Evolutionary conservation across 2,329 filamentous ascomycete species (phyloP).

Genomic region (Fusarium temperatum): DNA sequence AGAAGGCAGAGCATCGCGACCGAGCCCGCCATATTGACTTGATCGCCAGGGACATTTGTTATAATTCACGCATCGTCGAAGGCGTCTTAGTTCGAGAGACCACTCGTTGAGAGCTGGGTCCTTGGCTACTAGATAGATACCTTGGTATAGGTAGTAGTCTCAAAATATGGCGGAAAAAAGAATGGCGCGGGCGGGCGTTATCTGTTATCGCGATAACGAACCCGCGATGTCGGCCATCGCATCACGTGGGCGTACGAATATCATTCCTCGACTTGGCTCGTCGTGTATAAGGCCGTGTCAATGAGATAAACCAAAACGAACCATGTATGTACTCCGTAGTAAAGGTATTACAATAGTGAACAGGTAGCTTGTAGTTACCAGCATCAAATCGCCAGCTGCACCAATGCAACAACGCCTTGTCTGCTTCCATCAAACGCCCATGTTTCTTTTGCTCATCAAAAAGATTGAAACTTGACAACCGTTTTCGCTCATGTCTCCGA

Average conservation of each 20-base stretch:
- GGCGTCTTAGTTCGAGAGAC: not conserved
- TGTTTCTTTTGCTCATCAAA: not conserved
- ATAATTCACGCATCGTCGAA: conserved; percentile 51
- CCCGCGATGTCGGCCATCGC: conserved; percentile 18
- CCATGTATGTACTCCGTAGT: not conserved
- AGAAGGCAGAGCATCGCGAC: conserved; percentile 45
- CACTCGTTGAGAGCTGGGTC: conserved; percentile 18
- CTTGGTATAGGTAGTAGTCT: not conserved
- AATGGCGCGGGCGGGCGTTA: conserved; percentile 25
- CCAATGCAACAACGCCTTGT: conserved; percentile 24
- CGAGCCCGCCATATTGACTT: conserved; percentile 54
- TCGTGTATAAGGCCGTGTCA: not conserved
- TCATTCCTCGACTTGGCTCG: not conserved
- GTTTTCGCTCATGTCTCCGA: not conserved
- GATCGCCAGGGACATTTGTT: conserved; percentile 59
- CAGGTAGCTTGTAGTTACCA: not conserved
- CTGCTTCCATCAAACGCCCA: not conserved
- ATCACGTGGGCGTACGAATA: conserved; percentile 23
- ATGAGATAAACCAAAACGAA: not conserved
- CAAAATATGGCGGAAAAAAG: conserved; percentile 30
- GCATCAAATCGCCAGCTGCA: not conserved
- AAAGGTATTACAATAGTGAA: not conserved
- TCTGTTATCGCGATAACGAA: conserved; percentile 37
- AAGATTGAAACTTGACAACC: not conserved
- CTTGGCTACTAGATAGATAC: not conserved